Evolutionary conservation across 1,139 yeast species (phyloP).

Genomic region (Debaryomyces robertsiae): DNA sequence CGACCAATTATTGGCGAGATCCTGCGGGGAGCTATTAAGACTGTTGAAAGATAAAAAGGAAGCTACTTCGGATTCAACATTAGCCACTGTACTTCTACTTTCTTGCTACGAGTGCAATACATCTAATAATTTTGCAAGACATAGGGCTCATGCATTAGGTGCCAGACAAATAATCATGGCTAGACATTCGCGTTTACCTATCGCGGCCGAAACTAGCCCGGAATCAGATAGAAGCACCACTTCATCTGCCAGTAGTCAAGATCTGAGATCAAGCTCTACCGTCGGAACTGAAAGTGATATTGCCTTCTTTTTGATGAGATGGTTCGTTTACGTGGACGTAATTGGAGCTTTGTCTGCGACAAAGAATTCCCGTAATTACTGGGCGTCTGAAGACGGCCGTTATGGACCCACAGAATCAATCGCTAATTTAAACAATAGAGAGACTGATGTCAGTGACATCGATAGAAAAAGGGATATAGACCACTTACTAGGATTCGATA

Average conservation of each 20-base stretch:
- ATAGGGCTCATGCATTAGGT: conserved; percentile 69
- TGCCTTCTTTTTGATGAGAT: conserved; percentile 62
- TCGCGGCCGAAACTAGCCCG: neutral
- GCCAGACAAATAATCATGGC: conserved; percentile 69
- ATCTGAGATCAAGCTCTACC: neutral
- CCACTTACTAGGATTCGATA: conserved; percentile 60
- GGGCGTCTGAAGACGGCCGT: conserved; percentile 18
- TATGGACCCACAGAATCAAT: conserved; percentile 24
- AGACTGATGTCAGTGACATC: conserved; percentile 10
- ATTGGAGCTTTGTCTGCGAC: conserved; percentile 60
- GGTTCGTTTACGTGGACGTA: conserved; percentile 74
- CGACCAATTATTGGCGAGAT: conserved; percentile 54
- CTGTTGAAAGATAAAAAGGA: conserved; percentile 54
- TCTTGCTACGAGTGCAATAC: conserved; percentile 65
- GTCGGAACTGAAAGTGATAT: conserved; percentile 42
- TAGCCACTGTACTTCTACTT: conserved; percentile 63
- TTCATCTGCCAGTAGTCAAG: conserved; percentile 2
- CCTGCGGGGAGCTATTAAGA: conserved; percentile 57
- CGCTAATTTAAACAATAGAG: conserved; percentile 16
- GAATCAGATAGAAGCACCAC: conserved; percentile 1
- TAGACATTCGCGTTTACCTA: conserved; percentile 23
- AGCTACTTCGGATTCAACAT: conserved; percentile 64
- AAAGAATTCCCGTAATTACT: conserved; percentile 31
- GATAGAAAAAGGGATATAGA: conserved; percentile 52
- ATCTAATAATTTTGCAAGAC: conserved; percentile 50